Percentiles rank a stretch among this genome's conserved stretches.
Evolutionary conservation across 257 asterid genomes (phyloP).

Genomic region (Gardenia jasminoides): DNA sequence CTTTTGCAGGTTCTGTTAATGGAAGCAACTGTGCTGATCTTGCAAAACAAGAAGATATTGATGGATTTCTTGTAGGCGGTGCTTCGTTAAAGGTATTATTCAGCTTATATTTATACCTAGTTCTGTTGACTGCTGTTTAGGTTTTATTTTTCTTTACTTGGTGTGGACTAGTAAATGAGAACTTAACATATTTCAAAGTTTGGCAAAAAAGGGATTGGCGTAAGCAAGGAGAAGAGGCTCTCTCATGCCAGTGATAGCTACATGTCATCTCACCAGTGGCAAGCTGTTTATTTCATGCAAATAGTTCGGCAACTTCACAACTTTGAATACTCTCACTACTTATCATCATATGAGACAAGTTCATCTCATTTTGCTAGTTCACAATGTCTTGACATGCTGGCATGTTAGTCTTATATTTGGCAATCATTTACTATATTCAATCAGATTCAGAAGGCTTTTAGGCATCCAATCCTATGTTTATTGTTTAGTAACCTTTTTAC

Average conservation of each 20-base stretch:
- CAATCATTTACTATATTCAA: background rate
- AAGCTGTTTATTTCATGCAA: too few relatives aligned
- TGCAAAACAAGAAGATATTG: slow-evolving; percentile 84
- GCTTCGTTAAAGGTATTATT: slow-evolving; percentile 86
- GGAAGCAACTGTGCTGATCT: slow-evolving; percentile 90
- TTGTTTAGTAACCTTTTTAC: background rate
- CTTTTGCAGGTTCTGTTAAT: slow-evolving; percentile 76
- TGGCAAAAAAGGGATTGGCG: background rate
- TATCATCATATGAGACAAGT: background rate
- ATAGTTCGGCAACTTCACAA: background rate
- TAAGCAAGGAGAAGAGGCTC: background rate
- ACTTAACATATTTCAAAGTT: background rate
- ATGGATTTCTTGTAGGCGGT: slow-evolving; percentile 90
- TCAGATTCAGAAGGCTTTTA: background rate
- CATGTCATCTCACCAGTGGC: background rate
- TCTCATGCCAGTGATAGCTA: background rate
- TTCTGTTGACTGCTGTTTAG: background rate
- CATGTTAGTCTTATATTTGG: background rate
- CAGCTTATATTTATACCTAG: background rate
- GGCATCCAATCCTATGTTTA: background rate
- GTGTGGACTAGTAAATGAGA: background rate
- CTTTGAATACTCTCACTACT: background rate
- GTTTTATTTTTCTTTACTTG: background rate
- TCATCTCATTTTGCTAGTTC: background rate
- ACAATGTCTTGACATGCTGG: background rate